phyloP scores from a whole-genome alignment of 2,329 filamentous ascomycete species.

The Thermomyces lanuginosus region DNA sequence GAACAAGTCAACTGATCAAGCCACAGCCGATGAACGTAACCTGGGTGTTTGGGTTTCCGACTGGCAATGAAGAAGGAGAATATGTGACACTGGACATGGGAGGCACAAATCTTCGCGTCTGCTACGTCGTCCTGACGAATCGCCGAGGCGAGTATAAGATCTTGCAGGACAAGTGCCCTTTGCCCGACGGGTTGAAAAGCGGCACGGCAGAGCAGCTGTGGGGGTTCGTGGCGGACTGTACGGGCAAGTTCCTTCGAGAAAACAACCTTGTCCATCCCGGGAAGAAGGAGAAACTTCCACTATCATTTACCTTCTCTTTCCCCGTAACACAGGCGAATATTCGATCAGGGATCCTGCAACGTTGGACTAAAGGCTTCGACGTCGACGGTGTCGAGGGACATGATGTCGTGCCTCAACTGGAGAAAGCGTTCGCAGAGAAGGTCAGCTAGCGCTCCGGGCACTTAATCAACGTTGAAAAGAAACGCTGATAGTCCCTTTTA shows the following conservation, averaged over 20 bases:
- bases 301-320: constrained; percentile 84
- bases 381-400: constrained; percentile 73
- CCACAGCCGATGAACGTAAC: constrained; percentile 77
- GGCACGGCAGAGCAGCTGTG: constrained; percentile 63
- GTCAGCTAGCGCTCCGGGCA: constrained; percentile 23
- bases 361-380: constrained; percentile 87
- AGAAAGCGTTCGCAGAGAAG: constrained; percentile 50
- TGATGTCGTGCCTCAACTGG: constrained; percentile 70
- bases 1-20: constrained; percentile 7
- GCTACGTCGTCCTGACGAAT: constrained; percentile 64
- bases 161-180: constrained; percentile 71
- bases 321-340: constrained; percentile 74
- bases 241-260: constrained; percentile 63
- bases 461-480: constrained; percentile 2
- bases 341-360: constrained; percentile 67
- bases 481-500: constrained; percentile 16
- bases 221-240: constrained; percentile 72
- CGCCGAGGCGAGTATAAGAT: constrained; percentile 69
- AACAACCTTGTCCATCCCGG: constrained; percentile 41
- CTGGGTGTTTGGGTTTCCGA: constrained; percentile 71
- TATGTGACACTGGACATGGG: constrained; percentile 78
- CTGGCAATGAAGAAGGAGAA: constrained; percentile 63
- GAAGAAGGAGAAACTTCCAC: constrained; percentile 36
- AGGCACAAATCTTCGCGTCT: constrained; percentile 77
- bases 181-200: constrained; percentile 70